Evolutionary conservation across 345 rosid species (phyloP), one percentile per base, ranked within the genome.

Genomic region (Gossypium anomalum): DNA sequence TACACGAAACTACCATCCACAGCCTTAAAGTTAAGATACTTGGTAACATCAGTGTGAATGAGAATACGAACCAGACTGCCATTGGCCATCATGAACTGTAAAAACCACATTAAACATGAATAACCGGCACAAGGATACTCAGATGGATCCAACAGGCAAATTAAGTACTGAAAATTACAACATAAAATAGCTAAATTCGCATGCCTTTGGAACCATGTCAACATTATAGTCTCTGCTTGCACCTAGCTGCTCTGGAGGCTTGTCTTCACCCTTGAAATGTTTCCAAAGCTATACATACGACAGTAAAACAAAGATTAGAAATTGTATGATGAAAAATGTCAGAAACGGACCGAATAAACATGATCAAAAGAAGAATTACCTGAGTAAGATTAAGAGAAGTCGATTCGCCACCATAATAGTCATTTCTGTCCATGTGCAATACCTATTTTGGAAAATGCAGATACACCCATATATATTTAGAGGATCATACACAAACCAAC

Each of bases 1-100:
- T 87, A 95, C 68, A 93, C 99, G 60, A 87, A 95, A 85, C 98
- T 87, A 22, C 97, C 98, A 83, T 93, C 98, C 0, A 95, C 99
- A 2, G 89, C 98, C 82, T 95, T 93, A 80, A 95, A 95, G 86
- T 90, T 87, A 67, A 95, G 94, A 75, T 93, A 91, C 86, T 95
- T 93, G 0, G 96, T 91, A 74, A 95, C 98, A 82, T 93, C 88
- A 0, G 91, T 91, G 79, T 91, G 97, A 83, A 95, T 91, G 52
- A 95, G 88, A 81, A 91, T 81, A 14, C 88, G 89, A 58, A 95
- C 98, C 85, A 95, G 77, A 25, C 76, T 72, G 2, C 98, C 98
- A 80, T 95, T 95, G 55, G 93, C 96, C 91, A 95, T 90, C 68
- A 90, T 92, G 83, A 95, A 95, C 98, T 91, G 63, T 74, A 57